Base-by-base conservation (phyloP, 108 stramenopile species). In the Skeletonema tropicum region DNA sequence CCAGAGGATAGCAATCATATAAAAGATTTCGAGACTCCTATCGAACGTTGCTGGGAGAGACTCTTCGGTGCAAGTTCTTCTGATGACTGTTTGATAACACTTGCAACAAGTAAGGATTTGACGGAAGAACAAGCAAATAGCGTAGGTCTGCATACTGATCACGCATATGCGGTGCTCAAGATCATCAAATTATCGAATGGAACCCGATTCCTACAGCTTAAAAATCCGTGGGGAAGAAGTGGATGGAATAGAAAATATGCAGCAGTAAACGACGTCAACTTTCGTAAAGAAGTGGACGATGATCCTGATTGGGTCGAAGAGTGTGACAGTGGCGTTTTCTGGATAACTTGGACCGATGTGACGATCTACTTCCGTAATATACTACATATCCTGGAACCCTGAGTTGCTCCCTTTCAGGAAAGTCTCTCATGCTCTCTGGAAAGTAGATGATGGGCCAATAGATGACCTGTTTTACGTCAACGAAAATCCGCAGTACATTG, bases 91-190 rank as follows among this genome's bases (percentile, higher is more conserved):
- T 83, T 98, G 19, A 91, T 91, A 33, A 97, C 97, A 9, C 80
- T 95, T 9, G 85, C 92, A 12, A 94, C 91, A 21, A 87, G 90
- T 52, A 68, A 79, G 19, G 84, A 82, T 21, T 73, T 90, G 9
- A 60, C 77, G 11, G 89, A 94, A 32, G 83, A 66, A 32, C 71
- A 88, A 41, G 96, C 89, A 10, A 88, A 87, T 0, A 48, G 35
- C n/a, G 66, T 95, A 2, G 97, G 97, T 7, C 76, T 98, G 14
- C 89, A 97, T 26, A 90, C 93, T 13, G 83, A 83, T 8, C 97
- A 98, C 74, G 97, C 97, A 11, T 98, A 98, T 77, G 97, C 96
- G 3, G 92, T 97, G 0, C 73, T 98, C 19, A 68, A 74, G 42
- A 94, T 95, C 3, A 58, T 86, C 32, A 79, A 95, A 69, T 78